phyloP scores from a whole-genome alignment of 306 rosid genomes.

The Glycyrrhiza uralensis region DNA sequence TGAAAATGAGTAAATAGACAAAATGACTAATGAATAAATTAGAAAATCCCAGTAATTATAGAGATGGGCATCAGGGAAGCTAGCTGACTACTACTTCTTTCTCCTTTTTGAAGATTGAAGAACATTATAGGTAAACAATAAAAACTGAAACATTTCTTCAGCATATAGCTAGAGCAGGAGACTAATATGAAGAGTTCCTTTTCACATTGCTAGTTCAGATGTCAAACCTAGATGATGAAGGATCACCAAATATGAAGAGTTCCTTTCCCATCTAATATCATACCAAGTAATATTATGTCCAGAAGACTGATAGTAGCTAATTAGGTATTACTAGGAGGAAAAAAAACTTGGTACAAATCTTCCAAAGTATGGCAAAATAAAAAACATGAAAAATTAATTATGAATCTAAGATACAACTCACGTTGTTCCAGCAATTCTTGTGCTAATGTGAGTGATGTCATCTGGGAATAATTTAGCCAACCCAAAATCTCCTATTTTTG shows the following conservation, averaged over 20 bases:
- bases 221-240: not conserved
- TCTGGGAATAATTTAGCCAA: conserved; percentile 98
- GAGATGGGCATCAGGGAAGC: not conserved
- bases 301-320: not conserved
- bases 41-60: not conserved
- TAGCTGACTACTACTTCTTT: not conserved
- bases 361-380: not conserved
- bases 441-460: conserved; percentile 92
- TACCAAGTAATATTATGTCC: not conserved
- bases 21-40: not conserved
- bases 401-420: conserved; percentile 46
- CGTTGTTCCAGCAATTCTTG: conserved; percentile 99
- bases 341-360: not conserved
- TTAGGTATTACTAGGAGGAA: not conserved
- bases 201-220: no score
- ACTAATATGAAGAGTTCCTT: no score
- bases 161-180: not conserved
- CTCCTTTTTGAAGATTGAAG: not conserved
- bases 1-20: not conserved
- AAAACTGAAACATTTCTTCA: not conserved
- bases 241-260: conserved; percentile 11
- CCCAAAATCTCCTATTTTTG: conserved; percentile 98
- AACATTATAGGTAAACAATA: not conserved
- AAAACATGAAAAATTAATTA: conserved; percentile 1
- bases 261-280: not conserved